Percentiles rank a stretch among this genome's conserved stretches.
Conservation (phyloP, 108 stramenopile genomes). For the Stephanodiscus minutulus region DNA sequence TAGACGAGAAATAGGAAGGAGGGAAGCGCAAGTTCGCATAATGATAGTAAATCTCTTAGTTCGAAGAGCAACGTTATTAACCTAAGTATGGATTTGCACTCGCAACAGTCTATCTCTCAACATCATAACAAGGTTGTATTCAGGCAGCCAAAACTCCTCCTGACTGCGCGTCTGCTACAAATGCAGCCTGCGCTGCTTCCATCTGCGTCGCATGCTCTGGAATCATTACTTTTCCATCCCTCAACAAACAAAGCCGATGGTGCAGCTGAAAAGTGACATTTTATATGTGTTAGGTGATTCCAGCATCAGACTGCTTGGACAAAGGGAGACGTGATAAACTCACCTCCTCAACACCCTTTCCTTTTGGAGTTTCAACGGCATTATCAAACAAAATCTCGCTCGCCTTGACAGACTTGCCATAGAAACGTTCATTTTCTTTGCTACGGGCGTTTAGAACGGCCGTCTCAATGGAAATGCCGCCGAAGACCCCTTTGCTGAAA, state of each 20-base stretch:
- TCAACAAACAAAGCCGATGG: slow-evolving; percentile 36
- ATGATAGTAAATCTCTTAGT: neutral
- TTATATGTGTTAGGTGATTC: neutral
- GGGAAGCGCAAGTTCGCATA: too few species aligned
- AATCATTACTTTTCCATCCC: slow-evolving; percentile 25
- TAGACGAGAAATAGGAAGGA: too few species aligned
- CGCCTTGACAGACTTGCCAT: slow-evolving; percentile 47
- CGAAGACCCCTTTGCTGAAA: slow-evolving; percentile 69
- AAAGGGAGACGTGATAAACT: neutral
- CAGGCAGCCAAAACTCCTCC: neutral
- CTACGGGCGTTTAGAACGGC: slow-evolving; percentile 58
- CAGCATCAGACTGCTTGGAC: neutral
- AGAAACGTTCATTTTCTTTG: slow-evolving; percentile 72
- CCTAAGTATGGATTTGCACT: neutral
- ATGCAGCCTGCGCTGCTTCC: neutral
- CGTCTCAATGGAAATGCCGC: slow-evolving; percentile 70
- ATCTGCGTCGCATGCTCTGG: neutral
- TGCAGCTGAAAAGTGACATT: slow-evolving; percentile 9
- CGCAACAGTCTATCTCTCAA: neutral
- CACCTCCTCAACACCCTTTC: slow-evolving; percentile 28
- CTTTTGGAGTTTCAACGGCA: slow-evolving; percentile 46
- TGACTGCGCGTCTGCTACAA: neutral
- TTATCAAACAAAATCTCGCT: slow-evolving; percentile 50
- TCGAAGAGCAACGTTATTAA: neutral
- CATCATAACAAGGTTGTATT: neutral